Evolutionary conservation across 2,329 filamentous ascomycete species (phyloP), one percentile per base, ranked within the genome.

Genomic region (Alternaria sp.): DNA sequence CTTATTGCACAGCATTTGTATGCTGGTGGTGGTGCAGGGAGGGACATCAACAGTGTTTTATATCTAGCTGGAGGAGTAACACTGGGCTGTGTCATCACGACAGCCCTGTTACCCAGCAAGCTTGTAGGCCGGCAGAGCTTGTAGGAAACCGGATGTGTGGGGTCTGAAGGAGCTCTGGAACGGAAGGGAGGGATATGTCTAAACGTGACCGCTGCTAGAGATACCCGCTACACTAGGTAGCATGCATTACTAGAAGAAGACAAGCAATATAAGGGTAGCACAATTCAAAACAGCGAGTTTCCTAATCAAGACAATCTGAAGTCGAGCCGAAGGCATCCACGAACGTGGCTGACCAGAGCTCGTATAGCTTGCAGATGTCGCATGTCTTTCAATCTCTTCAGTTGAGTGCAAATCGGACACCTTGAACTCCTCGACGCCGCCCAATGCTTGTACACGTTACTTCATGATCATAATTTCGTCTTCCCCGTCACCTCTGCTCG

Each of bases 61-160:
- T 88, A 87, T 65, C 70, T 88, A 22, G 86, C 86, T 6, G 86
- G 85, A 4, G 83, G 84, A 2, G 81, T 86, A 3, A 85, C 83
- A 32, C 64, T 87, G 32, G 84, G 84, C 0, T 86, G 84, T 65
- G 83, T 85, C 0, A 60, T 87, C 1, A 84, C 78, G 1, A 85
- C 83, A n/a, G 78, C 81, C 3, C 62, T 85, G 30, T 67, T 87
- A 66, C 85, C 85, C 2, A 81, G 73, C 18, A 76, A 70, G 59
- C 55, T 70, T 46, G 41, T 81, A 7, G 78, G 78, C 1, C 57
- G 51, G 32, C 62, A 59, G 20, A 64, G 62, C 45, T 49, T 64
- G 36, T 64, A 59, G 36, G 43, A 25, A 25, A 2, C 2, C 11
- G 20, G 25, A 8, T 18, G 20, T 8, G 12, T 41, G 38, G n/a